A percentile compares a stretch with the other conserved stretches of the same genome.
These are phyloP conservation scores for Vitis rupestris DNA, from an alignment of 164 flowering plant genomes.

Conservation along the genomic window DNA sequence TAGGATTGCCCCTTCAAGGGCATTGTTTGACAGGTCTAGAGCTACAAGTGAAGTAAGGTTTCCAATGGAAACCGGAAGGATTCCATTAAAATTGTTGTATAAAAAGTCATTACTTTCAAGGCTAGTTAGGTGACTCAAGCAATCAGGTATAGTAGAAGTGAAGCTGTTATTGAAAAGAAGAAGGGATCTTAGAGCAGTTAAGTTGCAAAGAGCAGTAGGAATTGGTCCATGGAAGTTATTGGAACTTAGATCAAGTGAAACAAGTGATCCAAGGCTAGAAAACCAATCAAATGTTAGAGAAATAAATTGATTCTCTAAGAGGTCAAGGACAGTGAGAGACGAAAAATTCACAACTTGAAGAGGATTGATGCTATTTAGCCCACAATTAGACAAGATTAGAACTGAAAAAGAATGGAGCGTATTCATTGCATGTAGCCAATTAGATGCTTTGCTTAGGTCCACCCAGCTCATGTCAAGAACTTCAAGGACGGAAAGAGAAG, in stretches of 20 bases:
- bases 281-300: not conserved
- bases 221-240: not conserved
- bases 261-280: not conserved
- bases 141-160: not conserved
- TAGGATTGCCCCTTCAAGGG: too few relatives aligned
- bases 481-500: too few relatives aligned
- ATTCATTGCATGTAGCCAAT: too few relatives aligned
- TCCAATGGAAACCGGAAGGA: too few relatives aligned
- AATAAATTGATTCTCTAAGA: not conserved
- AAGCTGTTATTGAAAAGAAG: not conserved
- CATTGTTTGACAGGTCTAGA: conserved; percentile 2
- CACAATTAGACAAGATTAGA: too few relatives aligned
- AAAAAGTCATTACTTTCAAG: too few relatives aligned
- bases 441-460: too few relatives aligned
- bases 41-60: not conserved
- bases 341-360: not conserved
- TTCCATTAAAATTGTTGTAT: too few relatives aligned
- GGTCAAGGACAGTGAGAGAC: conserved; percentile 7
- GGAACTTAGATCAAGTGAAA: not conserved
- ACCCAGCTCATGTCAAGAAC: too few relatives aligned
- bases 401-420: too few relatives aligned
- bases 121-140: too few relatives aligned
- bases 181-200: conserved; percentile 7
- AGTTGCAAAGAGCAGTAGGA: conserved; percentile 2
- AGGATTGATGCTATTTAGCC: not conserved